phyloP scores from a whole-genome alignment of 2,329 filamentous ascomycete genomes.

The Cadophora sp. region DNA sequence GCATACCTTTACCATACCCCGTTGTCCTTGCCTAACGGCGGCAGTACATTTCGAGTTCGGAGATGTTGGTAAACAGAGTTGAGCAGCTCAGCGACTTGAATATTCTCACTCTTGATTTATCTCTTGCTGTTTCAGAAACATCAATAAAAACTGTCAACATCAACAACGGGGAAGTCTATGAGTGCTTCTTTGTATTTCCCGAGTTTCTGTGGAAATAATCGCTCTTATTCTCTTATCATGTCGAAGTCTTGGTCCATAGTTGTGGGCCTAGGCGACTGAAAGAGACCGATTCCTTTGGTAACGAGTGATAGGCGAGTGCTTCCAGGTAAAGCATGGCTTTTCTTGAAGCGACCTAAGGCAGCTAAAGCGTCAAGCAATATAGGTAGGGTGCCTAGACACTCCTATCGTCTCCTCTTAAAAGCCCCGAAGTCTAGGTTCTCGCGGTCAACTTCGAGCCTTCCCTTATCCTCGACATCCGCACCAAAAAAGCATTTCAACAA shows the following conservation, averaged over 20 bases:
- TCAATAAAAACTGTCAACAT: background rate
- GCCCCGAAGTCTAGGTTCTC: no score
- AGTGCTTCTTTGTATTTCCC: background rate
- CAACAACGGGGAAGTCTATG: background rate
- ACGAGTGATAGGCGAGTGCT: no score
- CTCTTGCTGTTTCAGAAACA: background rate
- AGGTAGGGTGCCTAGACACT: no score
- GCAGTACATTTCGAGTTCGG: background rate
- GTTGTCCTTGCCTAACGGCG: background rate
- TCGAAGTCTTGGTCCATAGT: no score
- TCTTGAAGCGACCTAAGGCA: no score
- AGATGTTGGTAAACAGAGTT: background rate
- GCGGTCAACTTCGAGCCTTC: background rate
- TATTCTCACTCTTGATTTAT: background rate
- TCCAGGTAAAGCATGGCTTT: no score
- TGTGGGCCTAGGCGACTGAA: no score
- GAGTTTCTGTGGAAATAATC: no score
- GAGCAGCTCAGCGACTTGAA: background rate
- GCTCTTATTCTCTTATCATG: no score
- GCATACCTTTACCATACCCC: background rate
- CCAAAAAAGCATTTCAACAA: no score
- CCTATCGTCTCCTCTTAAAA: background rate
- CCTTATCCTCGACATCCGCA: background rate
- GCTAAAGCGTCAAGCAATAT: no score
- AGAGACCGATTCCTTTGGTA: no score